These are phyloP conservation scores for Dictyostelium capitatum DNA, from an alignment of 78 protist genomes.

Conservation along the genomic window DNA sequence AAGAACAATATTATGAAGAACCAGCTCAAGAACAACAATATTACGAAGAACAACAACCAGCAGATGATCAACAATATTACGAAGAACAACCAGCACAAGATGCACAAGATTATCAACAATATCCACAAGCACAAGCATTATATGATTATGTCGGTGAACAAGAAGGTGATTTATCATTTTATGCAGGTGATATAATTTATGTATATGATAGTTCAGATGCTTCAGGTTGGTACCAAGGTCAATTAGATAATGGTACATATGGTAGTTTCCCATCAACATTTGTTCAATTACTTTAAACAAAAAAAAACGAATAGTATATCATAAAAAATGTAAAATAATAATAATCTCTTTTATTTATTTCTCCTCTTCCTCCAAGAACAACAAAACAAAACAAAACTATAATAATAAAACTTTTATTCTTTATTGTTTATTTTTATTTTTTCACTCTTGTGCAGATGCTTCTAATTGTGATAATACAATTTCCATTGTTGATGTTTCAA, in stretches of 20 bases:
- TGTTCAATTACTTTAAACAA: slow-evolving; percentile 18
- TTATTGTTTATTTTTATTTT: background rate
- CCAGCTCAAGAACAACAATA: slow-evolving; percentile 2
- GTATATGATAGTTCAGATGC: slow-evolving; percentile 54
- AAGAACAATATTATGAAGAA: slow-evolving; percentile 48
- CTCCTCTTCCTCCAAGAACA: no score
- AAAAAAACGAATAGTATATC: no score
- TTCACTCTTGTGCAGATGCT: background rate
- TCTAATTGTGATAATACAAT: slow-evolving; percentile 5
- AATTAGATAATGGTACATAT: slow-evolving; percentile 27
- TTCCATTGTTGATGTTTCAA: background rate
- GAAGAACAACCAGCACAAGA: slow-evolving; percentile 12
- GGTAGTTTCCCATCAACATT: slow-evolving; percentile 70
- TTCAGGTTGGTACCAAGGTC: slow-evolving; percentile 61
- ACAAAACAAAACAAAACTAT: no score
- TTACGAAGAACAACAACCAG: slow-evolving; percentile 51
- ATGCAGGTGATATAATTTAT: slow-evolving; percentile 74
- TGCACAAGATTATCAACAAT: background rate
- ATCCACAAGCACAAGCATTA: slow-evolving; percentile 51
- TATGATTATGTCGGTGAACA: slow-evolving; percentile 76
- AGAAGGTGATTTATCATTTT: slow-evolving; percentile 76
- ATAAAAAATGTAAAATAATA: no score
- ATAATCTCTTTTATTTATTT: no score
- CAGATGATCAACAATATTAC: slow-evolving; percentile 26
- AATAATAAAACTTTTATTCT: background rate